These are phyloP conservation scores for Turritis glabra DNA, from an alignment of 345 rosid genomes.

Conservation along the genomic window DNA sequence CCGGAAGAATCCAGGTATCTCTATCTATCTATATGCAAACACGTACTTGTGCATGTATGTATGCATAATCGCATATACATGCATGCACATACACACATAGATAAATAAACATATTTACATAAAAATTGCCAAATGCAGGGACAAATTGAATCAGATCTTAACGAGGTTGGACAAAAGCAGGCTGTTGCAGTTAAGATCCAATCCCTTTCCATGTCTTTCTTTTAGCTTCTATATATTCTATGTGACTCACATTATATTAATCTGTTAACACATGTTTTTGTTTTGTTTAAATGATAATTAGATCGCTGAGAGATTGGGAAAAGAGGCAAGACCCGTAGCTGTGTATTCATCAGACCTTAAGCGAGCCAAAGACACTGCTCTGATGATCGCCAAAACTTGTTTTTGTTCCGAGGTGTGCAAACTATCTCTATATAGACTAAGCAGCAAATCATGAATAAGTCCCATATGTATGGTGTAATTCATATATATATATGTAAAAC, in stretches of 20 bases:
- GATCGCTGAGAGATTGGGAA: conserved; percentile 42
- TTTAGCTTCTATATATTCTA: not conserved
- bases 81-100: not conserved
- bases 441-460: not conserved
- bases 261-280: not conserved
- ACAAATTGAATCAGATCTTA: conserved; percentile 39
- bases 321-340: conserved; percentile 34
- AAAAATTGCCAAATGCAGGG: conserved; percentile 28
- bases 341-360: conserved; percentile 42
- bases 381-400: conserved; percentile 34
- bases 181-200: conserved; percentile 47
- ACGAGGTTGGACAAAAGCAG: conserved; percentile 44
- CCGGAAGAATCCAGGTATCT: conserved; percentile 42
- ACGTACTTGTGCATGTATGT: not conserved
- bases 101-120: not conserved
- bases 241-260: not conserved
- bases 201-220: not conserved
- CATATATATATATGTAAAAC: not conserved
- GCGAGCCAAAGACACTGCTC: conserved; percentile 44
- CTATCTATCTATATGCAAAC: not conserved
- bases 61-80: not conserved
- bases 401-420: conserved; percentile 26
- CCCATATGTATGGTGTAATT: not conserved
- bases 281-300: not conserved
- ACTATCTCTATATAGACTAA: not conserved